A percentile compares a stretch with the other conserved stretches of the same genome.
Evolutionary conservation across 1,139 yeast species (phyloP).

Genomic region (Lodderomyces jiufengensis): DNA sequence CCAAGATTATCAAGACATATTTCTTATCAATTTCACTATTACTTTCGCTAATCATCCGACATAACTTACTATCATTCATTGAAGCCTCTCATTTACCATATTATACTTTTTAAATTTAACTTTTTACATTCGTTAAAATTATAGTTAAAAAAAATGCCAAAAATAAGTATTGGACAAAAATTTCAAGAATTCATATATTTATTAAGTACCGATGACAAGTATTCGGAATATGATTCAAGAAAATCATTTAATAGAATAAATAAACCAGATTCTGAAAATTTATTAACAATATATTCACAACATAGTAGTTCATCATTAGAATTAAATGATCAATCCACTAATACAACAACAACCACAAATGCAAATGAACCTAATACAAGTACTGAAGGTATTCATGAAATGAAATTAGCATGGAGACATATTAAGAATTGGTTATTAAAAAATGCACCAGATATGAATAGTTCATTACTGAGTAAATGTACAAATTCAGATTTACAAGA

Average conservation of each 20-base stretch:
- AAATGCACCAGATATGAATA: constrained; percentile 52
- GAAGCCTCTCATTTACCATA: too few relatives aligned
- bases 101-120: too few relatives aligned
- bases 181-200: constrained; percentile 60
- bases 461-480: constrained; percentile 60
- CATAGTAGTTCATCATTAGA: constrained; percentile 26
- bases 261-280: constrained; percentile 38
- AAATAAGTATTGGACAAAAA: constrained; percentile 20
- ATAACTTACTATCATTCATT: too few relatives aligned
- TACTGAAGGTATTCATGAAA: constrained; percentile 58
- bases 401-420: constrained; percentile 66
- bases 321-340: constrained; percentile 11
- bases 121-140: too few relatives aligned
- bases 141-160: too few relatives aligned
- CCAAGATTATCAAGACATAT: too few relatives aligned
- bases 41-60: too few relatives aligned
- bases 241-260: constrained; percentile 45
- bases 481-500: constrained; percentile 58
- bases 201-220: constrained; percentile 61
- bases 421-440: constrained; percentile 58
- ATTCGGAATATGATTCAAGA: constrained; percentile 61
- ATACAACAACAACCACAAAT: neutral
- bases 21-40: too few relatives aligned
- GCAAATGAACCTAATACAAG: constrained; percentile 4
- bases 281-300: constrained; percentile 27